Evolutionary conservation across 768 basidiomycete species (phyloP), one percentile per base, ranked within the genome.

Genomic region (Tremella fuciformis): DNA sequence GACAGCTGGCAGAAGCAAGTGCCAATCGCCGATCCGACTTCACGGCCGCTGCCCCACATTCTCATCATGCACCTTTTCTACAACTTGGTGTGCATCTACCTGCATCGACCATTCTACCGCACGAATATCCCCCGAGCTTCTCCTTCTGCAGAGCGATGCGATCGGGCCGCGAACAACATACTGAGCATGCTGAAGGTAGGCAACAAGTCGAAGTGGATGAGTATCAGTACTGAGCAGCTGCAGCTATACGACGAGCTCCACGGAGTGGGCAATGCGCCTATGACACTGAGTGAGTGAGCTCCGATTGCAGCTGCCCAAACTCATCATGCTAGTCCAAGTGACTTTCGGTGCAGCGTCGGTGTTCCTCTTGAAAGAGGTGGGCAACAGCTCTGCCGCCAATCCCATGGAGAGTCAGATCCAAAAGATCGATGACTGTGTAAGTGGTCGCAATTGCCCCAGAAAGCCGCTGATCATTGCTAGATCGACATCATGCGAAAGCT

Each of bases 31-130:
- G 42, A 53, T 22, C 58, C 58, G 8, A 21, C 54, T 39, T 13
- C 16, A 16, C 44, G 54, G 1, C 58, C 58, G 13, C 8, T 59
- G 13, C 58, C 58, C 7, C 58, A 59, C 46, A 19, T 59, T 41
- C 22, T 59, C 11, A 25, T 59, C 22, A 44, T 59, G 40, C 58
- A 59, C 44, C 53, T 59, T 44, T 18, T 59, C 18, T 59, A 54
- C 34, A 51, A 59, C 24, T 42, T 59, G 1, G 39, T 50, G 3
- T 22, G 25, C 22, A 59, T 59, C n/a, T 59, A 53, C 38, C 58
- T 59, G 18, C 51, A 41, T 13, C 58, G 58, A 16, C 58, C 58
- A n/a, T 59, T 46, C 24, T 59, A 56, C 41, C 55, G 58, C n/a
- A 40, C 58, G 15, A 8, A 39, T 6, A 29, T 59, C 42, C 19